These are phyloP conservation scores for Phylloporus arenicola DNA, from an alignment of 768 basidiomycete genomes.

Conservation along the genomic window DNA sequence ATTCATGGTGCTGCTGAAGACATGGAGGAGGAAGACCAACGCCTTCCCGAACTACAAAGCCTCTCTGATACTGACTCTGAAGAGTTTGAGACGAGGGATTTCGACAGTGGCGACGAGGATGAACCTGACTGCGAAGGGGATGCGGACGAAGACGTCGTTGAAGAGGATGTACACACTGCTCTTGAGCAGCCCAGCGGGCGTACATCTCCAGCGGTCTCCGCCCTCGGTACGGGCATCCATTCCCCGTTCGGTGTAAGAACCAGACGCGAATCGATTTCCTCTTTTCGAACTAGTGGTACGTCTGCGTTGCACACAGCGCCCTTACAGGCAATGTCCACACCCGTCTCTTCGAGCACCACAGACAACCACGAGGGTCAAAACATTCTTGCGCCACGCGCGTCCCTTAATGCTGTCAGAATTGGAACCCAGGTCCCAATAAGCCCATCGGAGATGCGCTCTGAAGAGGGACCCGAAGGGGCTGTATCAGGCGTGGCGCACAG, in stretches of 20 bases:
- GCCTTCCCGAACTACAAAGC: constrained; percentile 23
- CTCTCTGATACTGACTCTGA: constrained; percentile 27
- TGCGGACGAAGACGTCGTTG: constrained; percentile 25
- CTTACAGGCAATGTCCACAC: constrained; percentile 11
- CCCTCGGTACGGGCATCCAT: constrained; percentile 11
- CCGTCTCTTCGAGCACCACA: neutral
- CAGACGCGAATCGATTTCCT: constrained; percentile 1
- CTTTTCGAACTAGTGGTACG: constrained; percentile 2
- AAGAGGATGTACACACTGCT: constrained; percentile 21
- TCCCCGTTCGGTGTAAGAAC: constrained; percentile 9
- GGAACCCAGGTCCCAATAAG: constrained; percentile 1
- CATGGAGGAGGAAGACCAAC: constrained; percentile 11
- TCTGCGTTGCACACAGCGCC: neutral
- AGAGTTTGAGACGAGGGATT: constrained; percentile 11
- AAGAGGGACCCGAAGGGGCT: constrained; percentile 10
- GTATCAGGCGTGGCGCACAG: constrained; percentile 18
- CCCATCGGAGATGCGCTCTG: constrained; percentile 1
- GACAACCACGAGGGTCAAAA: constrained; percentile 6
- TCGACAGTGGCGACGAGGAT: constrained; percentile 20
- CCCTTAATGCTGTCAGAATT: constrained; percentile 3
- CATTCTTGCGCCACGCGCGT: neutral
- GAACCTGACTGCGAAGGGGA: constrained; percentile 29
- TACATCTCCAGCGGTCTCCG: constrained; percentile 23
- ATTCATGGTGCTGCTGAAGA: constrained; percentile 12
- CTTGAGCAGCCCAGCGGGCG: constrained; percentile 22